A percentile compares a stretch with the other conserved stretches of the same genome.
phyloP scores from a whole-genome alignment of 2,329 filamentous ascomycete genomes.

The Ascochyta pisi region DNA sequence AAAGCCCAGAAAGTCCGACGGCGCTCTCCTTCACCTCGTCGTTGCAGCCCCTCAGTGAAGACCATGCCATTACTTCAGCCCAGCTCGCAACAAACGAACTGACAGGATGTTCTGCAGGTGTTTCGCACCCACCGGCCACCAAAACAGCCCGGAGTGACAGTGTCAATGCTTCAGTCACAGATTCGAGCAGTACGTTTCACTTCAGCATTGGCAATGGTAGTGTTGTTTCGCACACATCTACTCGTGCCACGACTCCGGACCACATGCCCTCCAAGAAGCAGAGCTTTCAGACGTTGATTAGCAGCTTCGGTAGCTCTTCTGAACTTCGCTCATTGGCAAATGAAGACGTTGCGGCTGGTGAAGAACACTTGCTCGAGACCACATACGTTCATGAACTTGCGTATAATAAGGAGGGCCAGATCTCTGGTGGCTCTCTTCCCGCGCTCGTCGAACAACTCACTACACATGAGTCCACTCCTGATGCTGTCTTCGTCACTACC shows the following conservation, averaged over 20 bases:
- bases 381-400: constrained; percentile 91
- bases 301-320: constrained; percentile 70
- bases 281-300: constrained; percentile 63
- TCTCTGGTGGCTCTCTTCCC: constrained; percentile 89
- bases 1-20: constrained; percentile 35
- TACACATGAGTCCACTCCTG: constrained; percentile 89
- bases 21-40: constrained; percentile 55
- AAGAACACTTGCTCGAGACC: constrained; percentile 85
- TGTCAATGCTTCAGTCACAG: constrained; percentile 76
- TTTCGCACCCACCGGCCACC: constrained; percentile 37
- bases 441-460: constrained; percentile 95
- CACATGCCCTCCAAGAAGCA: constrained; percentile 60
- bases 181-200: constrained; percentile 78
- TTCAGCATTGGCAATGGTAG: constrained; percentile 79
- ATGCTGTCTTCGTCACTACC: constrained; percentile 88
- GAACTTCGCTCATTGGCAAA: constrained; percentile 69
- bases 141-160: constrained; percentile 60
- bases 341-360: constrained; percentile 80
- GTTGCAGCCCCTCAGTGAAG: constrained; percentile 45
- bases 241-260: constrained; percentile 87
- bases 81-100: constrained; percentile 26
- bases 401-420: constrained; percentile 91
- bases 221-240: constrained; percentile 80
- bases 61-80: constrained; percentile 31
- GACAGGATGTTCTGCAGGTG: constrained; percentile 47